Evolutionary conservation across 2,329 filamentous ascomycete species (phyloP).

Genomic region (Phyllosticta citriasiana): DNA sequence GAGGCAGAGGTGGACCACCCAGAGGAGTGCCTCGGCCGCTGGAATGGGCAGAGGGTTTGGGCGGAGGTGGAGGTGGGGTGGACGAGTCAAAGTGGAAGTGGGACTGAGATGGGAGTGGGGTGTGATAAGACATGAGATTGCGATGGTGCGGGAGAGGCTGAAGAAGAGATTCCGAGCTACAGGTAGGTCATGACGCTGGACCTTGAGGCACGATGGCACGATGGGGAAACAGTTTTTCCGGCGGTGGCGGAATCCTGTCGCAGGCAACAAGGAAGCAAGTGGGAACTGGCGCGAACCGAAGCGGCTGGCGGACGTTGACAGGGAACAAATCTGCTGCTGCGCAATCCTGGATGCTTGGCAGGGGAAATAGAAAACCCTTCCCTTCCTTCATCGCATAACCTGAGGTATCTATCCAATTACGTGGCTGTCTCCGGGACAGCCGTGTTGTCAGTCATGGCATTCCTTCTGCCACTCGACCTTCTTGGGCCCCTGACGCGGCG

Average conservation of each 20-base stretch:
- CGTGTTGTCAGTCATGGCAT: not conserved
- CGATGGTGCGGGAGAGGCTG: not conserved
- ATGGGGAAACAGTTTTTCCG: not conserved
- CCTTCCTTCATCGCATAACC: not conserved
- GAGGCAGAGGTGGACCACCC: slow-evolving; percentile 35
- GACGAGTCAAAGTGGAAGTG: slow-evolving; percentile 33
- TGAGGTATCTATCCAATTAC: not conserved
- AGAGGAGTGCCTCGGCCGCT: slow-evolving; percentile 32
- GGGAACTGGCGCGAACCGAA: not conserved
- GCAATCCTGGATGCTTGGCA: not conserved
- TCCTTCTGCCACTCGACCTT: not conserved
- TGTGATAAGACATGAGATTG: slow-evolving; percentile 27
- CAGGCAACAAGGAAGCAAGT: not conserved
- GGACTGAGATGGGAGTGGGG: slow-evolving; percentile 22
- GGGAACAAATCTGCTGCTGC: not conserved
- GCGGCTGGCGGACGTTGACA: not conserved
- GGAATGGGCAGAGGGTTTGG: slow-evolving; percentile 32
- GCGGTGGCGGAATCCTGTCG: too few relatives aligned
- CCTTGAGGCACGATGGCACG: not conserved
- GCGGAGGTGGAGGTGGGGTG: slow-evolving; percentile 38
- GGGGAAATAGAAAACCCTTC: not conserved
- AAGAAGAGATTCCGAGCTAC: not conserved
- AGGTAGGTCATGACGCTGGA: too few relatives aligned
- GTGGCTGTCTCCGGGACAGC: not conserved
- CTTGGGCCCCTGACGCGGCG: not conserved